Evolutionary conservation across 1,139 yeast genomes (phyloP), one percentile per base, ranked within the genome.

Genomic region (Hyphopichia khmerensis): DNA sequence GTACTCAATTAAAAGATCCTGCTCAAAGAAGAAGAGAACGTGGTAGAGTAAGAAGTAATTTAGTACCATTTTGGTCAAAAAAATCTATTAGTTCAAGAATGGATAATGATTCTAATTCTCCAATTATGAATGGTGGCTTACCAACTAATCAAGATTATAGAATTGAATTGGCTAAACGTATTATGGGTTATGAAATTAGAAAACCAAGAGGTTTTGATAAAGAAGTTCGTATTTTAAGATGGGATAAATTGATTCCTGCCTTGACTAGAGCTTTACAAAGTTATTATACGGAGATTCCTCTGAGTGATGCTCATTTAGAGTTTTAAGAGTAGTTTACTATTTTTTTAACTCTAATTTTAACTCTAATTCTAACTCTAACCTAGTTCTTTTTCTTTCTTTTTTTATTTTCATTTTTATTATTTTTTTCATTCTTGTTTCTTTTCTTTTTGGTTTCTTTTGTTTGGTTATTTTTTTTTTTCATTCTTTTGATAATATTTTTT

Each of bases 181-280:
- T 82, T 31, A 81, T 81, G 85, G 75, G 77, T n/a, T 82, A 82
- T 56, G 81, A 77, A 47, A 66, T 70, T 18, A 69, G 87, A 52
- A 80, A 79, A 52, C 87, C 87, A 30, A 67, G 87, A 51, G 86
- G 86, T 1, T 81, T 82, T 56, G 86, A 81, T 54, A 82, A 81
- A 58, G 86, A 80, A 50, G 85, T 82, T 26, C 63, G 87, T 40
- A 80, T 82, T 35, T 62, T 82, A 48, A 68, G 75, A 45, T 82
- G 87, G 87, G 80, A 75, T 42, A 79, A 75, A 49, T 65, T 82
- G 45, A 72, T 71, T 13, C 81, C 84, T 2, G 86, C 87, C 29
- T 65, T 82, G 46, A 72, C 67, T 55, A 71, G 87, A 55, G 87
- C 87, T 6, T 61, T 82, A 44, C 85, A 80, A 57, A 78, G 84